These are phyloP conservation scores for Phialophora chinensis DNA, from an alignment of 2,329 filamentous ascomycete species.

Conservation along the genomic window DNA sequence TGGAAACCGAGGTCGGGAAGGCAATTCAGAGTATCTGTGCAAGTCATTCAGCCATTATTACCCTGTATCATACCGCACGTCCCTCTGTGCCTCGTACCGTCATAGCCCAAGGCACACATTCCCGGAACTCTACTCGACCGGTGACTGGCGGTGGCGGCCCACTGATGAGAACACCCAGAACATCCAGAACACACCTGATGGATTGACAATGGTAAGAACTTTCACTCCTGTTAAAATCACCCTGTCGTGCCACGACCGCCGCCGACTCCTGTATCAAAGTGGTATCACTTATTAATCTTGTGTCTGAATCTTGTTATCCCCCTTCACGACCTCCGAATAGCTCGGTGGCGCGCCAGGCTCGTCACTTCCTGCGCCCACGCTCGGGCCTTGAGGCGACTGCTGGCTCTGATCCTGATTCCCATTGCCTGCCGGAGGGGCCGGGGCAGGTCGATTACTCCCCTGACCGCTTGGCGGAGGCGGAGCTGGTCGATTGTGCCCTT, in stretches of 20 bases:
- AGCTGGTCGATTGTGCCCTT: conserved; percentile 41
- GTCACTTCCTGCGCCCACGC: conserved; percentile 50
- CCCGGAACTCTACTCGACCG: neutral
- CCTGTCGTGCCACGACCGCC: neutral
- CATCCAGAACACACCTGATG: neutral
- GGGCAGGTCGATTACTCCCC: conserved; percentile 44
- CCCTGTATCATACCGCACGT: neutral
- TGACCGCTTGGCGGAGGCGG: conserved; percentile 29
- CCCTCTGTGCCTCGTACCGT: neutral
- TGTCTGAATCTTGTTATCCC: conserved; percentile 87
- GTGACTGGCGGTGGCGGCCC: neutral
- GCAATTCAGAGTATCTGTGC: neutral
- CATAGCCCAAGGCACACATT: neutral
- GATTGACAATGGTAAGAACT: neutral
- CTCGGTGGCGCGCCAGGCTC: conserved; percentile 70
- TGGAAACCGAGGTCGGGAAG: neutral
- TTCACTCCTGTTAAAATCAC: neutral
- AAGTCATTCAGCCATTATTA: neutral
- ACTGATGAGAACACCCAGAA: neutral
- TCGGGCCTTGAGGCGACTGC: conserved; percentile 43
- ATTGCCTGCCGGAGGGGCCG: conserved; percentile 18
- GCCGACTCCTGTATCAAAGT: conserved; percentile 1
- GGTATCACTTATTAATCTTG: conserved; percentile 54
- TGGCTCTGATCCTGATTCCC: neutral
- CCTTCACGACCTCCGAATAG: conserved; percentile 87